Evolutionary conservation across 768 basidiomycete genomes (phyloP).

Genomic region (Coprinopsis sp.): DNA sequence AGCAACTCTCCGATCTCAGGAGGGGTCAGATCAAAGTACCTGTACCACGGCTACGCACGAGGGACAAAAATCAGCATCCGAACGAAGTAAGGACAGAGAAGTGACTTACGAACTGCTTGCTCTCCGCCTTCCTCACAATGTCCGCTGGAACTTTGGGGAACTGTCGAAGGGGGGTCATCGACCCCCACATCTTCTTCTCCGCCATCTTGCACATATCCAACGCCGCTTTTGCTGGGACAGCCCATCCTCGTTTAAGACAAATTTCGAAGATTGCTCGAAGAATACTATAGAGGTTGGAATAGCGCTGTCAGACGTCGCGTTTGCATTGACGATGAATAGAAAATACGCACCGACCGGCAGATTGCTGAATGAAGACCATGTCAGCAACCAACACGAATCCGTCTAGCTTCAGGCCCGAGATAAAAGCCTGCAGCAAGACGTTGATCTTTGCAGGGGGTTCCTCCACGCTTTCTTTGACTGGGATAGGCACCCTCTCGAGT

Average conservation of each 20-base stretch:
- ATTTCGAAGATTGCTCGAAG: constrained; percentile 97
- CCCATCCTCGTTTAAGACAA: constrained; percentile 97
- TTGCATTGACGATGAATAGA: background rate
- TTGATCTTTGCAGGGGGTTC: constrained; percentile 98
- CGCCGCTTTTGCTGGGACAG: constrained; percentile 85
- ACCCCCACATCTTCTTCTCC: constrained; percentile 89
- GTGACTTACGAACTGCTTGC: constrained; percentile 82
- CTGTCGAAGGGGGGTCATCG: constrained; percentile 95
- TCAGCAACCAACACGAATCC: constrained; percentile 78
- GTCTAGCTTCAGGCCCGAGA: constrained; percentile 90
- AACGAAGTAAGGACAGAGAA: constrained; percentile 1
- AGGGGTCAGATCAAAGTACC: constrained; percentile 89
- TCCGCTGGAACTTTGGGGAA: constrained; percentile 89
- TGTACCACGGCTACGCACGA: constrained; percentile 75
- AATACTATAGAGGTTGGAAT: constrained; percentile 53
- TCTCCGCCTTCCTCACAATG: constrained; percentile 85
- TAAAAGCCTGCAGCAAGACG: constrained; percentile 89
- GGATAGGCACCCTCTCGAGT: constrained; percentile 92
- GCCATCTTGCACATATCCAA: constrained; percentile 97
- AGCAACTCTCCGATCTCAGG: constrained; percentile 95
- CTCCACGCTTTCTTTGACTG: constrained; percentile 94
- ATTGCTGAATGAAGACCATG: constrained; percentile 97
- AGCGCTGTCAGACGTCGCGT: background rate
- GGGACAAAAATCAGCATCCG: background rate
- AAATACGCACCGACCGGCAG: constrained; percentile 73